Conservation (phyloP, 2,329 filamentous ascomycete species). For the Venturia oleaginea region DNA sequence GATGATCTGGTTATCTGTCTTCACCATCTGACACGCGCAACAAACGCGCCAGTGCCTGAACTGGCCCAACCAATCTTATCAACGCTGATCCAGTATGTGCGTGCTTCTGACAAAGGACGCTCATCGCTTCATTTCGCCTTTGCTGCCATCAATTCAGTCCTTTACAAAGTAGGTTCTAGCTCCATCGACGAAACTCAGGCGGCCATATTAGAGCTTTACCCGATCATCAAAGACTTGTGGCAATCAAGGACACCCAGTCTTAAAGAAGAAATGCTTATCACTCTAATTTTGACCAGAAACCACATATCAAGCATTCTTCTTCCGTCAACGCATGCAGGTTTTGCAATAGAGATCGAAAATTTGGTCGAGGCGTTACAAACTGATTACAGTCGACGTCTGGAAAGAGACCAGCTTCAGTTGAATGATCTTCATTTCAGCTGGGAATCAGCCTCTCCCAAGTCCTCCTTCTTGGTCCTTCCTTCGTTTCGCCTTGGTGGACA, state of each 20-base stretch:
- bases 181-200: constrained; percentile 53
- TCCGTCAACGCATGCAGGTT: constrained; percentile 24
- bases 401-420: constrained; percentile 64
- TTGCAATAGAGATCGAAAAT: constrained; percentile 47
- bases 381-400: constrained; percentile 67
- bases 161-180: constrained; percentile 59
- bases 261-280: constrained; percentile 66
- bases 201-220: constrained; percentile 54
- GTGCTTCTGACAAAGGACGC: constrained; percentile 49
- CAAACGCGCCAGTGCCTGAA: constrained; percentile 57
- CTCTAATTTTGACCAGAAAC: constrained; percentile 51
- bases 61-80: constrained; percentile 48
- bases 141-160: constrained; percentile 61
- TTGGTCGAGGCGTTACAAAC: constrained; percentile 61
- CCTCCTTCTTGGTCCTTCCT: not conserved
- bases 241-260: constrained; percentile 56
- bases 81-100: constrained; percentile 52
- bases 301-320: constrained; percentile 30
- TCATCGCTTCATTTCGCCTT: constrained; percentile 65
- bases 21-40: constrained; percentile 51
- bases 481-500: not conserved
- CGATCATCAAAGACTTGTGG: constrained; percentile 70
- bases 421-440: constrained; percentile 2
- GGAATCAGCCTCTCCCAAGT: not conserved
- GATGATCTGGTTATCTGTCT: constrained; percentile 52